Percentiles rank a stretch among this genome's conserved stretches.
Conservation (phyloP, 768 basidiomycete genomes). For the Mycena polygramma region DNA sequence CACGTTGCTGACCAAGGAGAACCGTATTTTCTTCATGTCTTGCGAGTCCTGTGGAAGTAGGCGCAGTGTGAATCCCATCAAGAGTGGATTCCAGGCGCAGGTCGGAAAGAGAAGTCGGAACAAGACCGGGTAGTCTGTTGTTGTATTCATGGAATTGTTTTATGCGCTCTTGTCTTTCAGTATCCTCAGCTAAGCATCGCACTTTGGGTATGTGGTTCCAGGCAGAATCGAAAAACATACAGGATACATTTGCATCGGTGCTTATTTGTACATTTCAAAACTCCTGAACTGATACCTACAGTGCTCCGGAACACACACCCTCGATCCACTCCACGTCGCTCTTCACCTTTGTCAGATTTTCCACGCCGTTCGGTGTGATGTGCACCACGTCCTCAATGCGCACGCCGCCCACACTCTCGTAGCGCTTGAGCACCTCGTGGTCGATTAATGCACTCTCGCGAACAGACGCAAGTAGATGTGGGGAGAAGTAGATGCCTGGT, state of each 20-base stretch:
- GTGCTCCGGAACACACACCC: constrained; percentile 78
- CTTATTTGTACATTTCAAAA: neutral
- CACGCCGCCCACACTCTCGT: constrained; percentile 90
- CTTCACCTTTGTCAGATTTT: constrained; percentile 88
- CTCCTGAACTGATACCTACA: constrained; percentile 35
- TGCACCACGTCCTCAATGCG: constrained; percentile 94
- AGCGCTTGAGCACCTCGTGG: constrained; percentile 74
- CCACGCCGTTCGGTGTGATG: constrained; percentile 78
- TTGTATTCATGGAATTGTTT: no score
- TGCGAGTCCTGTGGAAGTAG: constrained; percentile 93
- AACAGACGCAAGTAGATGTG: constrained; percentile 76
- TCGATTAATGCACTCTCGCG: constrained; percentile 77
- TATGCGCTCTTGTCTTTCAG: no score
- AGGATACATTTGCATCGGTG: no score
- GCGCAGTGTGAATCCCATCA: constrained; percentile 95
- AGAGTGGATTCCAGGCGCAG: constrained; percentile 98
- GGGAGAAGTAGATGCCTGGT: constrained; percentile 90
- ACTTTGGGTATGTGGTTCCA: no score
- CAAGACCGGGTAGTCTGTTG: constrained; percentile 67
- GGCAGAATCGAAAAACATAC: no score
- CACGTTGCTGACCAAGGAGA: constrained; percentile 96
- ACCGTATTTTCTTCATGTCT: constrained; percentile 98
- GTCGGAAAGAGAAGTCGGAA: constrained; percentile 90
- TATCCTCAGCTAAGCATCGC: no score
- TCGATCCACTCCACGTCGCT: constrained; percentile 91